phyloP scores from a whole-genome alignment of 1,139 yeast species.

The Debaryomycetaceae sp. region DNA sequence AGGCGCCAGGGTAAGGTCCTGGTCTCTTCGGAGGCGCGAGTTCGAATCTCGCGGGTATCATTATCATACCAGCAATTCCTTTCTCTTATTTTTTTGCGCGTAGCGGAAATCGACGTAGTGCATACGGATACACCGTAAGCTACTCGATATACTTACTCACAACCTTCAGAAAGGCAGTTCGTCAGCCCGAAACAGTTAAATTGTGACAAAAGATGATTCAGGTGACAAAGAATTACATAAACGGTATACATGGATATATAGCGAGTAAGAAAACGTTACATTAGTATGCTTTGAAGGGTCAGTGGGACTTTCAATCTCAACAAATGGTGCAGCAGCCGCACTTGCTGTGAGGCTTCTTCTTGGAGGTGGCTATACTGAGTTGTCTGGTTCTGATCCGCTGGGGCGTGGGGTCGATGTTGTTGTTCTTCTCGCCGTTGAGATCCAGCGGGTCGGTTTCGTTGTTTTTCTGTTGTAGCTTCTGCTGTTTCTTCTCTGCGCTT shows the following conservation, averaged over 20 bases:
- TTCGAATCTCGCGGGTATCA: conserved; percentile 55
- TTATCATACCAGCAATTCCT: conserved; percentile 39
- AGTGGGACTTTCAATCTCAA: conserved; percentile 4
- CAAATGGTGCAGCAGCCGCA: conserved; percentile 19
- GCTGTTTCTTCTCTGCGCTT: conserved; percentile 47
- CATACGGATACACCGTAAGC: no score
- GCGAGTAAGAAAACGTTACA: background rate
- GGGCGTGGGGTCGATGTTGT: background rate
- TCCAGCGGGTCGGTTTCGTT: conserved; percentile 6
- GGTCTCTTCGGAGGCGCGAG: conserved; percentile 59
- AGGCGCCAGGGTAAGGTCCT: conserved; percentile 53
- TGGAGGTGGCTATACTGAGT: conserved; percentile 2
- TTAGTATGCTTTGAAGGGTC: background rate
- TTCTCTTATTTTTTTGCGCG: conserved; percentile 6
- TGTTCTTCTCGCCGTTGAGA: conserved; percentile 1
- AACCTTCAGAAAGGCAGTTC: background rate
- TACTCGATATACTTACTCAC: no score
- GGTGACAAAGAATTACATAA: no score
- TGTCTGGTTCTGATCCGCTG: background rate
- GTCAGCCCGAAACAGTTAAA: background rate
- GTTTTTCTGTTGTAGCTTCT: conserved; percentile 38
- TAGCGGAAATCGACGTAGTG: background rate
- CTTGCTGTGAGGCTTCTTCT: conserved; percentile 4
- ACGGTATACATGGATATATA: background rate
- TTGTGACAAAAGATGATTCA: background rate